Evolutionary conservation across 768 basidiomycete genomes (phyloP).

Genomic region (Hygrophoropsis aurantiaca): DNA sequence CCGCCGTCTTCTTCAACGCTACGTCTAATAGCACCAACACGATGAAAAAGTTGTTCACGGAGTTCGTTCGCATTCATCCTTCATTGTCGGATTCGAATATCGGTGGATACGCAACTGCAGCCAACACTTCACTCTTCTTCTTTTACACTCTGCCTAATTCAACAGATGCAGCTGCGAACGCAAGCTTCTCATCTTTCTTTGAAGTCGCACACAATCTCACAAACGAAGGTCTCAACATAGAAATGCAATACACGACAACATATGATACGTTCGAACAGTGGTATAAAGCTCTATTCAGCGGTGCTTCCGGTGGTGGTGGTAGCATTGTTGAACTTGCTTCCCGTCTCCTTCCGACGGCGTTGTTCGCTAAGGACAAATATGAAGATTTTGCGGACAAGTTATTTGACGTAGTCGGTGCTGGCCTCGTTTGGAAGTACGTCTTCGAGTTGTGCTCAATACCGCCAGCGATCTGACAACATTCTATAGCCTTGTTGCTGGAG

Average conservation of each 20-base stretch:
- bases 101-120: conserved; percentile 14
- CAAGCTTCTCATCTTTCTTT: conserved; percentile 33
- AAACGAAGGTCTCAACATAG: conserved; percentile 15
- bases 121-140: not conserved
- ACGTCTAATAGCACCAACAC: conserved; percentile 26
- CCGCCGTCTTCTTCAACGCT: conserved; percentile 21
- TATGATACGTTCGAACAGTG: conserved; percentile 26
- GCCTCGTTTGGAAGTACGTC: too few species aligned
- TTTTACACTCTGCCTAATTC: conserved; percentile 33
- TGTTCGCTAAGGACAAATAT: conserved; percentile 18
- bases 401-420: not conserved
- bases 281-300: conserved; percentile 15
- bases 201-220: conserved; percentile 21
- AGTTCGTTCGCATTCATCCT: conserved; percentile 34
- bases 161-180: conserved; percentile 29
- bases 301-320: conserved; percentile 19
- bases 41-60: conserved; percentile 28
- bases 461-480: too few species aligned
- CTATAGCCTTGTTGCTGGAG: conserved; percentile 24
- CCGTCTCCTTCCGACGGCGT: conserved; percentile 26
- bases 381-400: conserved; percentile 19
- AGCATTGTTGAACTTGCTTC: conserved; percentile 27
- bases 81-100: conserved; percentile 36
- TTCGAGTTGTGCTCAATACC: too few species aligned
- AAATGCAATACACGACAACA: conserved; percentile 6